Conservation (phyloP, 129 eudicot genomes). For the Artemisia argyi region DNA sequence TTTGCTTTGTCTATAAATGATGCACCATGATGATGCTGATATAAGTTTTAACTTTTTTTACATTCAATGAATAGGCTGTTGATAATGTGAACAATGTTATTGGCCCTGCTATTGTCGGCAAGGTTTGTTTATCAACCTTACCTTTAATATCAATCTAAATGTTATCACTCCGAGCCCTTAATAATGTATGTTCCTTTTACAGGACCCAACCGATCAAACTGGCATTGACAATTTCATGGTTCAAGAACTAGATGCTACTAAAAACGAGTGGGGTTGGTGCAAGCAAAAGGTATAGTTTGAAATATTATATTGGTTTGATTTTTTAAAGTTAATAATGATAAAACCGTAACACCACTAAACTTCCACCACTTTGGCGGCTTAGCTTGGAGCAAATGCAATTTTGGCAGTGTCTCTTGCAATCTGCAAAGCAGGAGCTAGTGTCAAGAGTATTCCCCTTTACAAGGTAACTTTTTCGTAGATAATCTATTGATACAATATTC, state of each 20-base stretch:
- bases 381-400: constrained; percentile 98
- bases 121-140: constrained; percentile 54
- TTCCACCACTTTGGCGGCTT: constrained; percentile 10
- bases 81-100: constrained; percentile 73
- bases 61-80: constrained; percentile 61
- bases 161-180: neutral
- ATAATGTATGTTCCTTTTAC: neutral
- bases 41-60: constrained; percentile 1
- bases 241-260: constrained; percentile 92
- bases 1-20: neutral
- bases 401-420: constrained; percentile 96
- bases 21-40: neutral
- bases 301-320: constrained; percentile 7
- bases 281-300: constrained; percentile 75
- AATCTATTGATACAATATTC: neutral
- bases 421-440: constrained; percentile 97
- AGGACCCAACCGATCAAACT: constrained; percentile 93
- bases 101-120: constrained; percentile 88
- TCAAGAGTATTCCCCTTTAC: constrained; percentile 77
- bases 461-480: constrained; percentile 47
- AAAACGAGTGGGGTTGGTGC: constrained; percentile 99
- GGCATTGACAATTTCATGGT: constrained; percentile 92
- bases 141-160: constrained; percentile 6
- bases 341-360: no score
- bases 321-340: neutral